Evolutionary conservation across 164 flowering plant species (phyloP), one percentile per base, ranked within the genome.

Genomic region (Vitis labrusca): DNA sequence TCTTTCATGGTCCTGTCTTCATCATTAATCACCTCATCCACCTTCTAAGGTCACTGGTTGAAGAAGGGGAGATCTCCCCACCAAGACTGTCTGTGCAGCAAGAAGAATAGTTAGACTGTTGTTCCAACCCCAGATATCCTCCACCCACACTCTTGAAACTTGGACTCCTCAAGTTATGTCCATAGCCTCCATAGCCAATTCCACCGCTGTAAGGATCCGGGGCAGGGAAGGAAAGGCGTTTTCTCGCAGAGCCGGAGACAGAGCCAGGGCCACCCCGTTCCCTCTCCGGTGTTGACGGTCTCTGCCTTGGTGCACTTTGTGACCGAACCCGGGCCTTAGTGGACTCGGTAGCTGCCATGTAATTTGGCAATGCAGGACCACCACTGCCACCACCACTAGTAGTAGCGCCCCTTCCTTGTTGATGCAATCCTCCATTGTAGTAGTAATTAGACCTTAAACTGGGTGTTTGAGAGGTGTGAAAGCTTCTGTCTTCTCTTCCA

Each of bases 271-370:
- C 85, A 10, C 13, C 63, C 13, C 88, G 62, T 13, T 85, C 88
- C 59, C 83, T 72, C 73, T 85, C 89, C 1, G 88, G 88, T 2
- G 88, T 88, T 1, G 79, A 53, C 1, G 83, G 82, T 53, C 91
- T 72, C 67, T 82, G 89, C 71, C 89, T 80, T 0, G 91, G 91
- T 1, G 88, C 88, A 61, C 91, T 88, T 61, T 85, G 88, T 0
- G 91, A 84, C 2, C 89, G 81, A 7, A 78, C 51, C 51, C 86
- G 80, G 0, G 89, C 86, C 78, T 81, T 85, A 0, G 91, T 88
- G 9, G 91, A 88, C 76, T 88, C 88, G 0, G 89, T 88, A 10
- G 89, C 85, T 3, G 88, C 86, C 91, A 88, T 88, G 81, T 88
- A 85, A 67, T 84, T 85, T 10, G 89, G 91, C 71, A 85, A 58